A percentile compares a stretch with the other conserved stretches of the same genome.
Conservation (phyloP, 257 asterid species). For the Primulina huaijiensis region DNA sequence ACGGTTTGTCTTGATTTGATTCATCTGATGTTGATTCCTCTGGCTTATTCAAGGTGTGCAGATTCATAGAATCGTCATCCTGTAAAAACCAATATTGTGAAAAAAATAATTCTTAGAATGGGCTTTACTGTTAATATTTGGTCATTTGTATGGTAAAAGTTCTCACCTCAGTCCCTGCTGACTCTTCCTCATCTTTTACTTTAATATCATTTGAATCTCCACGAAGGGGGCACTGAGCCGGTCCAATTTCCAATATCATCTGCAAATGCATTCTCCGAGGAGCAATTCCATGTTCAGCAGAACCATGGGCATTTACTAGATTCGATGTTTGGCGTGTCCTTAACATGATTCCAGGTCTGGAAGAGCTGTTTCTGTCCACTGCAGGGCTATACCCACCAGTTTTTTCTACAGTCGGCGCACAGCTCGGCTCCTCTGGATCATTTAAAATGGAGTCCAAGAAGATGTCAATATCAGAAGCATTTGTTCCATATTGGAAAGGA, state of each 20-base stretch:
- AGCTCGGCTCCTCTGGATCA: conserved; percentile 47
- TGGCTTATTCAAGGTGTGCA: conserved; percentile 18
- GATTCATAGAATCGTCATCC: conserved; percentile 37
- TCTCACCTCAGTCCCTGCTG: conserved; percentile 45
- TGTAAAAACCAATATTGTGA: conserved; percentile 34
- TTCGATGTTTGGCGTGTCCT: conserved; percentile 41
- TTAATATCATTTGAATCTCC: conserved; percentile 29
- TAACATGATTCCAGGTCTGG: conserved; percentile 54
- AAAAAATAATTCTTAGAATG: not conserved
- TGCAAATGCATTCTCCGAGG: conserved; percentile 62
- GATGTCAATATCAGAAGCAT: conserved; percentile 40
- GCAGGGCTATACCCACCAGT: conserved; percentile 25
- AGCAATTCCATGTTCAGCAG: conserved; percentile 58
- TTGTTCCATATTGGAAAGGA: conserved; percentile 56
- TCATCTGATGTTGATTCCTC: conserved; percentile 25
- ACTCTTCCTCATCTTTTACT: conserved; percentile 24
- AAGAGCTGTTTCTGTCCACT: conserved; percentile 23
- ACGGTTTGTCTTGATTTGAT: conserved; percentile 17
- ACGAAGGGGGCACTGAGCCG: conserved; percentile 38
- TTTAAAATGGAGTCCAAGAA: conserved; percentile 58
- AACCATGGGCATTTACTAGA: conserved; percentile 17
- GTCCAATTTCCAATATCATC: conserved; percentile 51
- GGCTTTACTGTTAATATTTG: not conserved
- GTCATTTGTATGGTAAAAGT: not conserved
- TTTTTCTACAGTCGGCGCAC: conserved; percentile 19